Percentiles rank a stretch among this genome's conserved stretches.
Conservation (phyloP, 306 rosid species). For the Psophocarpus tetragonolobus region DNA sequence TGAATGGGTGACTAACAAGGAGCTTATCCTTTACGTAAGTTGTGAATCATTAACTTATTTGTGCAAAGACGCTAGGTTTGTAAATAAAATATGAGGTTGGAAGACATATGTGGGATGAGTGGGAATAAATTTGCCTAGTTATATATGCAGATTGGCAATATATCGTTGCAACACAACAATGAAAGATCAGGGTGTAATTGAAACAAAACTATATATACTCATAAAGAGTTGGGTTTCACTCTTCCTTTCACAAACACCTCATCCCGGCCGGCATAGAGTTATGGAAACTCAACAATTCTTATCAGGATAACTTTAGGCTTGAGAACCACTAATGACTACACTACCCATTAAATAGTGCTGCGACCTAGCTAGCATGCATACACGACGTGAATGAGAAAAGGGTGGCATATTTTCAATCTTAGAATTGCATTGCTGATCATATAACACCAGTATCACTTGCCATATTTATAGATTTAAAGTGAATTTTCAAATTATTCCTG, state of each 20-base stretch:
- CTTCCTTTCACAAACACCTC: background rate
- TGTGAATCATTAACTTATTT: background rate
- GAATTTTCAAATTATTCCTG: too few species aligned
- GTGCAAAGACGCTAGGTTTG: background rate
- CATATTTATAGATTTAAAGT: too few species aligned
- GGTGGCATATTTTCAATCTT: background rate
- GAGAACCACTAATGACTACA: constrained; percentile 8
- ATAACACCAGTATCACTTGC: too few species aligned
- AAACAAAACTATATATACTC: background rate
- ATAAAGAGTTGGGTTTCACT: background rate
- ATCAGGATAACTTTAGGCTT: constrained; percentile 1
- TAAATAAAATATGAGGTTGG: background rate
- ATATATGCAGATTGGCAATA: background rate
- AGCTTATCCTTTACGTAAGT: background rate
- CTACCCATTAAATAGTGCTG: constrained; percentile 1
- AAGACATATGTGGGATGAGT: background rate
- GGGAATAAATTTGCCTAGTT: background rate
- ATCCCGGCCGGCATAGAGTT: background rate
- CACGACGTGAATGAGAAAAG: background rate
- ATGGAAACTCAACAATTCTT: constrained; percentile 20
- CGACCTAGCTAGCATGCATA: background rate
- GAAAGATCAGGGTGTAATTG: background rate
- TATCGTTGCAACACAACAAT: background rate
- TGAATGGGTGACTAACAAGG: background rate
- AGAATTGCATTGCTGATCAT: background rate